Evolutionary conservation across 2,329 filamentous ascomycete genomes (phyloP), one percentile per base, ranked within the genome.

Genomic region (Penicillium sp.): DNA sequence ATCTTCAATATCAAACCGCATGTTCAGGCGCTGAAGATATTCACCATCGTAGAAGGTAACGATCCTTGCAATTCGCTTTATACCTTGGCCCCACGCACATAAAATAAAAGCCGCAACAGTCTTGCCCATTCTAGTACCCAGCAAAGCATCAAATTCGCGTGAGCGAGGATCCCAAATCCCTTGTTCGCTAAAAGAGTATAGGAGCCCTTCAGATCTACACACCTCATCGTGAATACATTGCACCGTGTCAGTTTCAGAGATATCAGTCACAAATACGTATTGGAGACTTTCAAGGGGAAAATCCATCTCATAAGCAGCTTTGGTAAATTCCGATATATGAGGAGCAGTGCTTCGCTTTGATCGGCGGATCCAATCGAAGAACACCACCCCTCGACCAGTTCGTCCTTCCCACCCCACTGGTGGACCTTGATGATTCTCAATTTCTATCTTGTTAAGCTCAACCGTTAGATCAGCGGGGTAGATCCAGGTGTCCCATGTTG

Each of bases 1-100:
- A n/a, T 38, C 41, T 4, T 47, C 55, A 31, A 55, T 48, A 15
- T 60, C 58, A 49, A 58, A 55, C 2, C 47, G 51, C 13, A 58
- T n/a, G 2, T 58, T 48, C 3, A 57, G 3, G 2, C 5, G 12
- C n/a, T 17, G 8, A 6, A 54, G 10, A 10, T 19, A 2, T 31
- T 29, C n/a, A 35, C n/a, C 31, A 12, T 37, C 25, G 6, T 23
- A 21, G 9, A 55, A 59, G 19, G 48, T 40, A n/a, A 48, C 15
- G 2, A 60, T 48, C 10, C n/a, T 53, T n/a, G n/a, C n/a, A 15
- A 60, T 45, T 21, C 37, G 35, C 7, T 38, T 49, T n/a, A 4
- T 38, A 2, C 55, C 55, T 41, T 48, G 50, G 3, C 38, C 38
- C 27, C 29, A 58, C 2, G 47, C 47, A 40, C 45, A 50, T 19